Evolutionary conservation across 2,329 filamentous ascomycete species (phyloP).

Genomic region (Paecilomyces variotii): DNA sequence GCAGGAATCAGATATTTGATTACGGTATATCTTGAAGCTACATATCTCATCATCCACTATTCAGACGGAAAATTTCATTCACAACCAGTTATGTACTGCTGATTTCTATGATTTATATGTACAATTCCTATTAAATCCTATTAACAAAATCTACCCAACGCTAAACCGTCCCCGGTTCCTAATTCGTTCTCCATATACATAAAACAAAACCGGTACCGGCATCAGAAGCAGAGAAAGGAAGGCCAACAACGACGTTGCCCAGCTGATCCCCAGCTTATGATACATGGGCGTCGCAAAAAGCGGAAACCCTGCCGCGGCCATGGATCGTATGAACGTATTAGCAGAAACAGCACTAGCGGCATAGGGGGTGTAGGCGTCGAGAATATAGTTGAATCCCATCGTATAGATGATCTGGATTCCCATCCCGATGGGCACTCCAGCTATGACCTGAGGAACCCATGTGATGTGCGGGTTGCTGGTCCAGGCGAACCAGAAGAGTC

Average conservation of each 20-base stretch:
- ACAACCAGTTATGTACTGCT: neutral
- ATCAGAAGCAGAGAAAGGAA: constrained; percentile 1
- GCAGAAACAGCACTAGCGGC: constrained; percentile 12
- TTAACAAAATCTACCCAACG: neutral
- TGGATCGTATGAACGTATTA: constrained; percentile 10
- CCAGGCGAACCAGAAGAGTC: constrained; percentile 45
- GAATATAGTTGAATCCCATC: constrained; percentile 7
- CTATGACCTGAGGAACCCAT: constrained; percentile 39
- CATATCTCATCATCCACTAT: no score
- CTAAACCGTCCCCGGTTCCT: neutral
- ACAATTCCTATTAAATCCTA: neutral
- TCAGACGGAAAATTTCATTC: no score
- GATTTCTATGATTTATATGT: neutral
- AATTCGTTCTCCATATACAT: constrained; percentile 1
- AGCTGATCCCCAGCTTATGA: neutral
- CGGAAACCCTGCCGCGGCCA: constrained; percentile 11
- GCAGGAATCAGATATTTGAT: neutral
- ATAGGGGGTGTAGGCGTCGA: constrained; percentile 14
- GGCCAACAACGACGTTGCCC: constrained; percentile 1
- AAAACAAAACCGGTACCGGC: constrained; percentile 1
- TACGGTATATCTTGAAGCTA: no score
- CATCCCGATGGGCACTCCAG: constrained; percentile 36
- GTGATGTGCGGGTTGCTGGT: constrained; percentile 30
- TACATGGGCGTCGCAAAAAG: constrained; percentile 4
- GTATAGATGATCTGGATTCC: neutral